A percentile compares a stretch with the other conserved stretches of the same genome.
phyloP scores from a whole-genome alignment of 1,284 basidiomycete species.

The Trichosporon faecale region DNA sequence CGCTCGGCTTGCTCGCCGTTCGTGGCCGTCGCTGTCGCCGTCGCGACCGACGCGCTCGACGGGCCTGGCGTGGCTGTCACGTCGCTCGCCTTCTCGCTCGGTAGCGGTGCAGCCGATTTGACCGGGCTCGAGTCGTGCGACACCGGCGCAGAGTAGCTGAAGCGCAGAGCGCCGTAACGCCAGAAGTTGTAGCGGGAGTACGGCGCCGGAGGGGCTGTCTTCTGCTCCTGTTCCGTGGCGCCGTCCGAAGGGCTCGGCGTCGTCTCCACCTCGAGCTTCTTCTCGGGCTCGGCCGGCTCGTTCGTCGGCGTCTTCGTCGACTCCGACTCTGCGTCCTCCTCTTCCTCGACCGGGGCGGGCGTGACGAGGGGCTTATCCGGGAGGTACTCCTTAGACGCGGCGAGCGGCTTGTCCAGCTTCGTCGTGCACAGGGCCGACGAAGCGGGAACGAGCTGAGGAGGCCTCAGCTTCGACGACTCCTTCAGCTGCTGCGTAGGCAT shows the following conservation, averaged over 20 bases:
- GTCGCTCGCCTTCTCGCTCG: neutral
- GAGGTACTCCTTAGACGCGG: slow-evolving; percentile 35
- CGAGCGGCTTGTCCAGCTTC: slow-evolving; percentile 37
- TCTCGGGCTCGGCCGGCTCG: slow-evolving; percentile 20
- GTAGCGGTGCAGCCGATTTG: slow-evolving; percentile 14
- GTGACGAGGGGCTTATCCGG: slow-evolving; percentile 14
- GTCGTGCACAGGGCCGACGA: slow-evolving; percentile 28
- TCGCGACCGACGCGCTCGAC: slow-evolving; percentile 23
- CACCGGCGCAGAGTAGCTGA: slow-evolving; percentile 17
- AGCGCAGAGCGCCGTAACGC: slow-evolving; percentile 22
- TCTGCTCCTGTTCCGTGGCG: slow-evolving; percentile 2
- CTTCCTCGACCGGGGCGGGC: neutral
- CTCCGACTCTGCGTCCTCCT: slow-evolving; percentile 20
- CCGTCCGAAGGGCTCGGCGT: neutral
- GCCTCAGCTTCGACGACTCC: slow-evolving; percentile 21
- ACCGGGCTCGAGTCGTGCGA: slow-evolving; percentile 21
- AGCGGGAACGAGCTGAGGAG: slow-evolving; percentile 43
- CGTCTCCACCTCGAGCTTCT: slow-evolving; percentile 4
- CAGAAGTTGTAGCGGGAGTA: slow-evolving; percentile 24
- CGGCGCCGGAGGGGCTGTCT: slow-evolving; percentile 7
- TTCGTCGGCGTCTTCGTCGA: slow-evolving; percentile 24
- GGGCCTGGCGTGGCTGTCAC: neutral
- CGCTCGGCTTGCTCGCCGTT: neutral
- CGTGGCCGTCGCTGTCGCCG: slow-evolving; percentile 13
- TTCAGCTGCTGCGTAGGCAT: slow-evolving; percentile 51